Evolutionary conservation across 352 stramenopile genomes (phyloP), one percentile per base, ranked within the genome.

Genomic region (Pythium plurisporium): DNA sequence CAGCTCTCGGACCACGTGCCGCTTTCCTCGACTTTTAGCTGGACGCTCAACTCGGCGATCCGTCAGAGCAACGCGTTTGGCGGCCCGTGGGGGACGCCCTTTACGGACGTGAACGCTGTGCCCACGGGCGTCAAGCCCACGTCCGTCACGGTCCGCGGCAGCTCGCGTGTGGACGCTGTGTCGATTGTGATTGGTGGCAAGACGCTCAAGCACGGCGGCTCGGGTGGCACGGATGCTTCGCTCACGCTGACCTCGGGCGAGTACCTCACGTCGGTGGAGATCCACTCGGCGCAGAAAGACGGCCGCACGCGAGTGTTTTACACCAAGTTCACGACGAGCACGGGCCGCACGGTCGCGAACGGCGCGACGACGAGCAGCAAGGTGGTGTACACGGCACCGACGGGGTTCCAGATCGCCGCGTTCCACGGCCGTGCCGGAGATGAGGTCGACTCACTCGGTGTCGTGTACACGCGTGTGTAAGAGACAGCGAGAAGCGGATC

Each of bases 1-100:
- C 54, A 57, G 30, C 55, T 84, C 11, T 84, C 71, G 29, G 74
- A 84, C 60, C 74, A 84, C 62, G 61, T 64, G 12, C 74, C 74
- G 8, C 70, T 84, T 52, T 69, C 69, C 0, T 72, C 72, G 7
- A 65, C 41, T 5, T 76, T 81, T 40, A 70, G 67, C 5, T 84
- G 71, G 69, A 58, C 66, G 19, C 44, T 73, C 6, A 73, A 71
- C 37, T 31, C 33, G 6, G 55, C 60, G 9, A 54, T 73, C 17
- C 64, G 51, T 15, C 55, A 74, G 29, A 81, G 69, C 44, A 73
- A 68, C 15, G 55, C 67, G 17, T 59, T 73, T 3, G 72, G 72
- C 20, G 72, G 72, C 0, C 70, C 73, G 9, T 69, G 76, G 23
- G 73, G 73, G 23, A 61, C 55, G 20, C 64, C 64, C 11, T 82